Evolutionary conservation across 169 alveolate species (phyloP).

Genomic region (Eimeria zaria): DNA sequence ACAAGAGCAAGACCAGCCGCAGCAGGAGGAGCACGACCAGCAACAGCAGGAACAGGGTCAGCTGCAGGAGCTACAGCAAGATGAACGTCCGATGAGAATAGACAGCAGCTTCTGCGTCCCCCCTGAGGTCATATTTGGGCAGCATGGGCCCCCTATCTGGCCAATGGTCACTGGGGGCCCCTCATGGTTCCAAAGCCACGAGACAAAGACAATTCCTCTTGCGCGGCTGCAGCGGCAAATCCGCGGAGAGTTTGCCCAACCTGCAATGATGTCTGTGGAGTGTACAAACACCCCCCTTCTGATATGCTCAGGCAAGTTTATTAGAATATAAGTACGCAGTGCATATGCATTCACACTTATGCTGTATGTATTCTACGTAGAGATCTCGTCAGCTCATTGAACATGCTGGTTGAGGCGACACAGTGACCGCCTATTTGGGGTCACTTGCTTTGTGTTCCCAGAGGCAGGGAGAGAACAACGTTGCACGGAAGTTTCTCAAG

Average conservation of each 20-base stretch:
- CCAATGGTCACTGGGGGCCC: constrained; percentile 38
- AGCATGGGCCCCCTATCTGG: constrained; percentile 46
- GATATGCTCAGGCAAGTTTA: constrained; percentile 17
- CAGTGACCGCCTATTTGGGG: not conserved
- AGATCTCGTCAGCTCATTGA: not conserved
- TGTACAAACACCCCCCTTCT: not conserved
- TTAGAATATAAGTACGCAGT: too few relatives aligned
- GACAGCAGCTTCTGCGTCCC: constrained; percentile 16
- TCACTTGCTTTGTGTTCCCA: not conserved
- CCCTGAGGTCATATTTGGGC: constrained; percentile 25
- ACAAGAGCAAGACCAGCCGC: not conserved
- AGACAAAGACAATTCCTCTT: constrained; percentile 18
- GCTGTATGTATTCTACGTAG: not conserved
- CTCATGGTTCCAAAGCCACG: constrained; percentile 32
- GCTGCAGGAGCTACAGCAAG: not conserved
- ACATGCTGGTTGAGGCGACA: not conserved
- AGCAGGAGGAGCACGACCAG: too few relatives aligned
- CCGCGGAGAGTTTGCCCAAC: not conserved
- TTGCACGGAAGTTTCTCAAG: not conserved
- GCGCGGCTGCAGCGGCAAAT: constrained; percentile 21
- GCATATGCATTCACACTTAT: not conserved
- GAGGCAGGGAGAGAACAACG: not conserved
- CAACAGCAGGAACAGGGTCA: not conserved
- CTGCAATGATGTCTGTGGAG: not conserved
- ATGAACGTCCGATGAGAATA: not conserved